phyloP scores from a whole-genome alignment of 169 alveolate species.

The Plasmodium chabaudi region DNA sequence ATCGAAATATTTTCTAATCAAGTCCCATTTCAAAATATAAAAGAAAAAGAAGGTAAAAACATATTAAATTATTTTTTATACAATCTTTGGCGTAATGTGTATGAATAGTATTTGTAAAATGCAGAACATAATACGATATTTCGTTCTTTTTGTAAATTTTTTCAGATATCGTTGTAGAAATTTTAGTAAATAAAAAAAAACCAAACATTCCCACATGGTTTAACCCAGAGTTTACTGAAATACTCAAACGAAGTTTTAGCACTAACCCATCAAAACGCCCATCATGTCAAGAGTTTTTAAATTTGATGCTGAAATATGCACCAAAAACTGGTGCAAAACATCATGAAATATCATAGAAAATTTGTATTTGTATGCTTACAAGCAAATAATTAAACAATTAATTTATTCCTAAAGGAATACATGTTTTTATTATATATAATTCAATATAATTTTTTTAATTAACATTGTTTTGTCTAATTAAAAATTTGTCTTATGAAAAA shows the following conservation, averaged over 20 bases:
- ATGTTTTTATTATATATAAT: background rate
- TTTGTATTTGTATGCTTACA: background rate
- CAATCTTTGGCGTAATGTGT: too few species aligned
- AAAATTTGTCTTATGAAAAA: too few species aligned
- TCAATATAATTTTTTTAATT: background rate
- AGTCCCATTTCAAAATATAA: conserved; percentile 85
- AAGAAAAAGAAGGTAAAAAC: conserved; percentile 78
- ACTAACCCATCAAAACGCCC: conserved; percentile 77
- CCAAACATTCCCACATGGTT: conserved; percentile 79
- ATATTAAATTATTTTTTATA: background rate
- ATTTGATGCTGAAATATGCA: conserved; percentile 20
- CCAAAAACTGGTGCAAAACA: background rate
- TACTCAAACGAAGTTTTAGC: conserved; percentile 71
- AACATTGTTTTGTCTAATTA: too few species aligned
- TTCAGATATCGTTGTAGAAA: conserved; percentile 75
- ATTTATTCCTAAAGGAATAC: background rate
- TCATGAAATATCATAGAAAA: background rate
- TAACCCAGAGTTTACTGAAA: conserved; percentile 56
- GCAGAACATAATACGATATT: background rate
- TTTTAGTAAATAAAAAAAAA: conserved; percentile 74
- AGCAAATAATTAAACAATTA: too few species aligned
- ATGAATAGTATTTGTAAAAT: background rate
- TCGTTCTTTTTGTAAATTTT: background rate
- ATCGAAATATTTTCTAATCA: conserved; percentile 87
- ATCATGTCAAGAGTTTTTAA: conserved; percentile 46